Evolutionary conservation across 2,329 filamentous ascomycete genomes (phyloP).

Genomic region (Fusarium pilosicola): DNA sequence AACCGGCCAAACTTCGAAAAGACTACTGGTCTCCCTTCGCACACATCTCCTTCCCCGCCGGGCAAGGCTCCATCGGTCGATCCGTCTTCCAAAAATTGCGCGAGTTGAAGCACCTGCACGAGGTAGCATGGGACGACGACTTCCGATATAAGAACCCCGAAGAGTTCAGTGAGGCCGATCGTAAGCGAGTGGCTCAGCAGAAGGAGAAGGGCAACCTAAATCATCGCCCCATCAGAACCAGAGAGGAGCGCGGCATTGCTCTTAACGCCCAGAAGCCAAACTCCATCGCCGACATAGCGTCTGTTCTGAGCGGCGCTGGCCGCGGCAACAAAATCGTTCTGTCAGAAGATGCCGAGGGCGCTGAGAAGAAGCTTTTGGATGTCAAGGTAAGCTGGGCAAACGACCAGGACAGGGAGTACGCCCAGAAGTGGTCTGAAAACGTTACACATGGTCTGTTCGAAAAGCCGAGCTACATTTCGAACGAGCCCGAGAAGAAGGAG

Average conservation of each 20-base stretch:
- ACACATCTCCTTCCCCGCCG: slow-evolving; percentile 65
- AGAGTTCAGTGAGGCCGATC: slow-evolving; percentile 48
- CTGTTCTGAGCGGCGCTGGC: slow-evolving; percentile 62
- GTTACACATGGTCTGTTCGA: slow-evolving; percentile 60
- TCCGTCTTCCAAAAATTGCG: slow-evolving; percentile 71
- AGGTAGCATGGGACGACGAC: slow-evolving; percentile 67
- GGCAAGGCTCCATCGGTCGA: slow-evolving; percentile 63
- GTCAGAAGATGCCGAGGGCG: slow-evolving; percentile 36
- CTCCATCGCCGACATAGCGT: slow-evolving; percentile 71
- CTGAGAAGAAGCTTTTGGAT: slow-evolving; percentile 46
- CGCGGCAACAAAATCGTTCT: slow-evolving; percentile 60
- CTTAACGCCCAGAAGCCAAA: slow-evolving; percentile 71
- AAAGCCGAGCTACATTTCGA: slow-evolving; percentile 38
- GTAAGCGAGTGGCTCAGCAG: slow-evolving; percentile 47
- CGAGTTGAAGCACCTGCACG: slow-evolving; percentile 71
- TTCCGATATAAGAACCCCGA: slow-evolving; percentile 54
- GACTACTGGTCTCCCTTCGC: slow-evolving; percentile 74
- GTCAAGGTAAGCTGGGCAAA: slow-evolving; percentile 64
- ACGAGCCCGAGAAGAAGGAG: slow-evolving; percentile 16
- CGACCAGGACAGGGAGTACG: slow-evolving; percentile 58
- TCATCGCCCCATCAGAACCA: slow-evolving; percentile 50
- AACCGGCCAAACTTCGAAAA: slow-evolving; percentile 70
- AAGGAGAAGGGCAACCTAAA: slow-evolving; percentile 44
- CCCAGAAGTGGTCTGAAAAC: slow-evolving; percentile 61
- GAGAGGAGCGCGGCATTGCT: slow-evolving; percentile 58